Evolutionary conservation across 345 rosid species (phyloP), one percentile per base, ranked within the genome.

Genomic region (Sisymbrium altissimum): DNA sequence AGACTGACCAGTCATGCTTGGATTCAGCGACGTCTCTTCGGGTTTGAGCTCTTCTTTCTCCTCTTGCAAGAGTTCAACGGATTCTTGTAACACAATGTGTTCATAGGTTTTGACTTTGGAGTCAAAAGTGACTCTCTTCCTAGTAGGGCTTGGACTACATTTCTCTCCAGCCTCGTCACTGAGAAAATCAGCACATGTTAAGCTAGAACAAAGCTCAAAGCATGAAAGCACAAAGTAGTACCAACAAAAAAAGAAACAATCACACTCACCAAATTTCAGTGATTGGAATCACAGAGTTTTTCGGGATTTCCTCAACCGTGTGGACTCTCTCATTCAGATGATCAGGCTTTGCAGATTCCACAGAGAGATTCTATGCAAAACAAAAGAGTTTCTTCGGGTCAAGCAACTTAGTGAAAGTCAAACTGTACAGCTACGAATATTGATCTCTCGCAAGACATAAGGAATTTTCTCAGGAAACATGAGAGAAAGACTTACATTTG

Each of bases 121-220:
- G 76, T 90, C 88, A 52, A 92, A 96, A 1, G 94, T 89, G 14
- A 92, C 99, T 83, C 85, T 92, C 85, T 88, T 92, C 21, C 78
- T 67, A 76, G 77, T 21, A 76, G 76, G 72, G 4, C 77, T 72
- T 70, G 68, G 75, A 74, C 80, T 72, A 52, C 77, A 66, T 68
- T 65, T 81, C 68, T 81, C 86, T 79, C 86, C 88, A 25, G 77
- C 73, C 54, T 87, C 78, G 54, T 78, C 80, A 73, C 82, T 74
- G 68, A 63, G 9, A 55, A n/a, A 64, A 48, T 39, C 68, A 73
- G 23, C 30, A 66, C 33, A 15, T 2, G n/a, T 55, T 52, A 61
- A 17, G 49, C 69, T 40, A 12, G 27, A 71, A 58, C 38, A 39
- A 50, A 71, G 43, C 76, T 57, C 25, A 56, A 71, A 48, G 56